phyloP scores from a whole-genome alignment of 768 basidiomycete genomes.

The Kwoniella mangroviensis region DNA sequence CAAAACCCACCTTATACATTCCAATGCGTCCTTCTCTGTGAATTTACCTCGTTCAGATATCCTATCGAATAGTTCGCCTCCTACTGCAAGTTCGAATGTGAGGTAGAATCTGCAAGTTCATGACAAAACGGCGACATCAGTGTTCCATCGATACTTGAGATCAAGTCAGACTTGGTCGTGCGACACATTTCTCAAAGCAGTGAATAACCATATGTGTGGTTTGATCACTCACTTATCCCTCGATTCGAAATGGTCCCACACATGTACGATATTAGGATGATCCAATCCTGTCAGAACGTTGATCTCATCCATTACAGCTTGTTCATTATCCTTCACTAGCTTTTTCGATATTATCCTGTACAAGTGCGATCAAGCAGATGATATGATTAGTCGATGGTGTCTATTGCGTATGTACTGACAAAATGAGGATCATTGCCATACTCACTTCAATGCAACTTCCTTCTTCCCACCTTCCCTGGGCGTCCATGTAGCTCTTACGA shows the following conservation, averaged over 20 bases:
- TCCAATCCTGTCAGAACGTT: slow-evolving; percentile 84
- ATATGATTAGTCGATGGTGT: no score
- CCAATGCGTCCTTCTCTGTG: slow-evolving; percentile 86
- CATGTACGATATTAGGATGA: slow-evolving; percentile 84
- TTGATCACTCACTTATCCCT: slow-evolving; percentile 65
- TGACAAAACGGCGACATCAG: not conserved
- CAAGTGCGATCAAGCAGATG: no score
- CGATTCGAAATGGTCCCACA: slow-evolving; percentile 73
- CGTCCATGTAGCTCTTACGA: slow-evolving; percentile 68
- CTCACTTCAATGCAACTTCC: slow-evolving; percentile 57
- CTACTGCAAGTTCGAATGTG: slow-evolving; percentile 89
- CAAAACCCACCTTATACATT: slow-evolving; percentile 69
- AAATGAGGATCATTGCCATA: no score
- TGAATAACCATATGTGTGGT: not conserved
- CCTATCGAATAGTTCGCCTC: slow-evolving; percentile 92
- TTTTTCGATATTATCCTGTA: slow-evolving; percentile 93
- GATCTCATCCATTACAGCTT: slow-evolving; percentile 88
- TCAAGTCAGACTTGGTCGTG: not conserved
- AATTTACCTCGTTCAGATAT: slow-evolving; percentile 85
- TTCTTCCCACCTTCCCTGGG: slow-evolving; percentile 40
- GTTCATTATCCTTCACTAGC: slow-evolving; percentile 85
- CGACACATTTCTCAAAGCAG: no score
- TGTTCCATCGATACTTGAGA: not conserved
- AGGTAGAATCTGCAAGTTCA: slow-evolving; percentile 70
- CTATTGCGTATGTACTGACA: no score